phyloP scores from a whole-genome alignment of 176 grass and related monocot species.

The Leersia perrieri region DNA sequence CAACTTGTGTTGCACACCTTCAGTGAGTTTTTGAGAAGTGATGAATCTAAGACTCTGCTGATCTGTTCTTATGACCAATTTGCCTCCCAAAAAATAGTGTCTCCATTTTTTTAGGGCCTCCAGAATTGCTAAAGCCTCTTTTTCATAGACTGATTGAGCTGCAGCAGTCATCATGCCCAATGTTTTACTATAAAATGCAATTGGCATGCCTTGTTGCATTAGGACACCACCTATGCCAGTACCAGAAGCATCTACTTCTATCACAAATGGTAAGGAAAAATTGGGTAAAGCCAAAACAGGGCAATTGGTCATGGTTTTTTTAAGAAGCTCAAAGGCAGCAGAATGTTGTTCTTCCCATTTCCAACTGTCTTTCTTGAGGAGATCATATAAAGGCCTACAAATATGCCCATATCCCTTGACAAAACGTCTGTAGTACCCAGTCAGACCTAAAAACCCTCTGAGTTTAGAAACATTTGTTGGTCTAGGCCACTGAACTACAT shows the following conservation, averaged over 20 bases:
- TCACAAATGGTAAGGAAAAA: neutral
- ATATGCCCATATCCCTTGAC: neutral
- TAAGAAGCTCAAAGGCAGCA: neutral
- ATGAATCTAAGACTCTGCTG: neutral
- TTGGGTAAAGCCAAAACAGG: neutral
- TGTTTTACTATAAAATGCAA: neutral
- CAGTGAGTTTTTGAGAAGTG: neutral
- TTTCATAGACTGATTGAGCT: neutral
- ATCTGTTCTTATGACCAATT: neutral
- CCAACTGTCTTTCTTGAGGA: neutral
- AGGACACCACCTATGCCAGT: neutral
- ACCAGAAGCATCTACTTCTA: neutral
- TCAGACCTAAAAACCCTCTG: neutral
- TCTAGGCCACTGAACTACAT: neutral
- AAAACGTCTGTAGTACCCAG: too few relatives aligned
- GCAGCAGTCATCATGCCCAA: neutral
- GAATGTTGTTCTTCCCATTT: neutral
- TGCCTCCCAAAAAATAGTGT: neutral
- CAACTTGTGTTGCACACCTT: too few relatives aligned
- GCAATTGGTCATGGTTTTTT: neutral
- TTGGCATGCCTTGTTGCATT: neutral
- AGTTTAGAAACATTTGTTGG: neutral
- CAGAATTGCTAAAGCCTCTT: neutral
- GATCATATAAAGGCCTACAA: neutral
- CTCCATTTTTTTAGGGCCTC: neutral